Evolutionary conservation across 2,329 filamentous ascomycete genomes (phyloP), one percentile per base, ranked within the genome.

Genomic region (Lachnellula cervina): DNA sequence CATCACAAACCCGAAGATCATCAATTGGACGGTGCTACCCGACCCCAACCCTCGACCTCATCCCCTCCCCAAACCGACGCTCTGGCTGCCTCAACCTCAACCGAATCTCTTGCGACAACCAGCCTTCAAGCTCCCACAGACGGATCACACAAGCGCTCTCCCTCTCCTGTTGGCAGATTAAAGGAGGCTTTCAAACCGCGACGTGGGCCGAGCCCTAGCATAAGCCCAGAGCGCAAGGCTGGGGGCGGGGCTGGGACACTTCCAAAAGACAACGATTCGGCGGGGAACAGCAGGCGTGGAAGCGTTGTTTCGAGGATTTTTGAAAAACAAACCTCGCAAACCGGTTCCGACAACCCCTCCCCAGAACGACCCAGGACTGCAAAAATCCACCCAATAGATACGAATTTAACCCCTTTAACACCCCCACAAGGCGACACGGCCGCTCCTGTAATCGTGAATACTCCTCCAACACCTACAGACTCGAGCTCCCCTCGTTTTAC

Each of bases 101-200:
- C 56, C 52, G 65, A 57, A 70, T 68, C 49, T 9, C 54, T 59
- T 64, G 69, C 71, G 49, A 72, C 72, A 46, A 71, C 54, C 28
- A 61, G 65, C 57, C 74, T 75, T 58, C 76, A 70, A 62, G 73
- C 71, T 54, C 76, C 74, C 48, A 67, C 66, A 61, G 74, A 71
- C 64, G 73, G 74, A 57, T 68, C 72, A 46, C 73, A 74, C 59
- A 80, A 80, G 62, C 81, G 87, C 57, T 83, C 83, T 23, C 77
- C 81, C 19, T 92, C 90, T 9, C 87, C 88, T 11, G 83, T 81
- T 51, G 82, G 84, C 66, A 89, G 85, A 66, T 76, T 93, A 59
- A 87, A 82, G 69, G 84, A 86, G 67, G 87, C 86, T 13, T 90
- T 94, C 66, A 81, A 75, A 56, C 75, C 78, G 21, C 59, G 59